A percentile compares a stretch with the other conserved stretches of the same genome.
Conservation (phyloP, 345 rosid genomes). For the Hirschfeldia incana region DNA sequence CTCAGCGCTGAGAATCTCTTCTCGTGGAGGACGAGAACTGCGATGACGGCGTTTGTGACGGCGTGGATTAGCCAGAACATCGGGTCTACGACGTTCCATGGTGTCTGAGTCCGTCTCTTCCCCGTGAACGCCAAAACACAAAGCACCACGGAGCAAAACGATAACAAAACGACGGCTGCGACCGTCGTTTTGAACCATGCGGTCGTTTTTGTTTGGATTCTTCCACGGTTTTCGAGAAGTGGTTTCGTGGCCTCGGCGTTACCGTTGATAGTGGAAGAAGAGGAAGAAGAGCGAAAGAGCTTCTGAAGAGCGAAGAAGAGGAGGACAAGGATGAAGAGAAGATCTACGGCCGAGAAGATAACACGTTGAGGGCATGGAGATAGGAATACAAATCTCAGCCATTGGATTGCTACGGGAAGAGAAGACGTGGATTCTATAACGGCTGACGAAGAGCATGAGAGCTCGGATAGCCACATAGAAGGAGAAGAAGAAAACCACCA, state of each 20-base stretch:
- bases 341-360: constrained; percentile 56
- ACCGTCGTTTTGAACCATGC: constrained; percentile 62
- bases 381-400: constrained; percentile 75
- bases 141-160: constrained; percentile 45
- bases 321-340: constrained; percentile 55
- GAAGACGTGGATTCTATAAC: constrained; percentile 41
- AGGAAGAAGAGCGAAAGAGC: constrained; percentile 34
- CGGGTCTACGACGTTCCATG: constrained; percentile 53
- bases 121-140: constrained; percentile 54
- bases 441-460: constrained; percentile 63
- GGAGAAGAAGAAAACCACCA: constrained; percentile 42
- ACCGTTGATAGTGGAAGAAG: constrained; percentile 11
- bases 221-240: constrained; percentile 41
- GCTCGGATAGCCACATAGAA: constrained; percentile 54
- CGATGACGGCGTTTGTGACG: constrained; percentile 58
- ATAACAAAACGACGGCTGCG: constrained; percentile 42
- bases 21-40: constrained; percentile 68
- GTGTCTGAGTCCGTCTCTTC: constrained; percentile 25
- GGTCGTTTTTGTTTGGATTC: constrained; percentile 40
- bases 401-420: constrained; percentile 50
- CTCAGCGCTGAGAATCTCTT: constrained; percentile 57
- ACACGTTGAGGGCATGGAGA: constrained; percentile 84
- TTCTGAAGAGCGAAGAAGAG: constrained; percentile 50
- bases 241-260: constrained; percentile 55
- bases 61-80: constrained; percentile 77